Evolutionary conservation across 202 grass and related monocot species (phyloP).

Genomic region (Schoenoplectus triqueter): DNA sequence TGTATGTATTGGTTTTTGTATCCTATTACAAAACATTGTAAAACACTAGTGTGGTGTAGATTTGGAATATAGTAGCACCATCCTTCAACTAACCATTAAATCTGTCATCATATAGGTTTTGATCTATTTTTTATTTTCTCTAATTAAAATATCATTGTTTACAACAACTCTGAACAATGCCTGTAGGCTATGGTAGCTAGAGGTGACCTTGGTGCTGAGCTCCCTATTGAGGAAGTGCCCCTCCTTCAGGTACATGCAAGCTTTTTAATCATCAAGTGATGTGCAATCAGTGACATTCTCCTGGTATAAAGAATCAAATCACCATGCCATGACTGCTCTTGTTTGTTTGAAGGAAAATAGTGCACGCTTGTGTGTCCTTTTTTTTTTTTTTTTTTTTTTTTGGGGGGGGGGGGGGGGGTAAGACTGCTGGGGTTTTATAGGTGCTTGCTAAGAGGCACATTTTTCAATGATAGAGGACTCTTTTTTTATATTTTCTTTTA

Average conservation of each 20-base stretch:
- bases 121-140: background rate
- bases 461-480: slow-evolving; percentile 10
- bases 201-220: slow-evolving; percentile 97
- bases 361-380: background rate
- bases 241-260: slow-evolving; percentile 72
- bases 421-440: background rate
- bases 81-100: background rate
- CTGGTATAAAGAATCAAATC: background rate
- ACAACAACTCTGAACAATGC: slow-evolving; percentile 13
- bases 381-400: too few relatives aligned
- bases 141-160: slow-evolving; percentile 1
- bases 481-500: slow-evolving; percentile 13
- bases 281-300: background rate
- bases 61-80: slow-evolving; percentile 5
- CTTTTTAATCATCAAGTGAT: slow-evolving; percentile 13
- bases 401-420: background rate
- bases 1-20: background rate
- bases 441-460: slow-evolving; percentile 8
- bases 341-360: background rate
- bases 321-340: background rate
- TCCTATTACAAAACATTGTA: background rate
- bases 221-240: slow-evolving; percentile 95
- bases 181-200: slow-evolving; percentile 98
- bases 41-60: background rate
- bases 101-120: background rate